Base-by-base conservation (phyloP, 2,329 filamentous ascomycete species). In the Alternaria sp. region DNA sequence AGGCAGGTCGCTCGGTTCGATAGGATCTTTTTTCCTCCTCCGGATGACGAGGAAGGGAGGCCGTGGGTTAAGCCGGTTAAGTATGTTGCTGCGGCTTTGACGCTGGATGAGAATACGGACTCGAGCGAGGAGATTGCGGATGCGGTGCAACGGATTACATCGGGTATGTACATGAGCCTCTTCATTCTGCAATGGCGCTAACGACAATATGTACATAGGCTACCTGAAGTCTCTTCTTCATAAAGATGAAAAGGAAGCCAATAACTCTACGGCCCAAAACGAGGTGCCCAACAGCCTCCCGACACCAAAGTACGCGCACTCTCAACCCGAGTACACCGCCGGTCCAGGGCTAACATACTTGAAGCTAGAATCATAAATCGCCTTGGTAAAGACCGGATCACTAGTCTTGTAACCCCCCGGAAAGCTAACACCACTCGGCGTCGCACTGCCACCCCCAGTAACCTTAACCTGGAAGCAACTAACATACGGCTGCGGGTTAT, bases 381-480 rank as follows among this genome's bases (percentile, higher is more conserved):
- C 65, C 73, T 76, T 76, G 21, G 66, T 62, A 64, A 79, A 79
- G n/a, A 79, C 52, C 1, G 73, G 30, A 49, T 79, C 77, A 61
- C 73, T 74, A 19, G 62, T 47, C 71, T 77, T 78, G 61, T 79
- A 79, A 4, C 60, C 77, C 32, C 76, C 77, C 17, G 77, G 77
- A 68, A 79, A 79, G 9, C 62, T 67, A 19, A 79, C 77, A 61
- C 77, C 77, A 40, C 66, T 26, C 0, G 77, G 77, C 26, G 58
- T 79, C 7, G 77, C 77, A 53, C 67, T 74, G 13, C 78, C 78
- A 8, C 76, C 76, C 8, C 73, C 73, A 1, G 72, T 78, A 12
- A 80, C 78, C 70, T 76, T 79, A 56, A 80, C 75, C 71, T 80
- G 77, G 68, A 79, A 78, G 72, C 77, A 79, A 10, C 67, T 67